Evolutionary conservation across 805 yeast species (phyloP), one percentile per base, ranked within the genome.

Genomic region (Candida piceae): DNA sequence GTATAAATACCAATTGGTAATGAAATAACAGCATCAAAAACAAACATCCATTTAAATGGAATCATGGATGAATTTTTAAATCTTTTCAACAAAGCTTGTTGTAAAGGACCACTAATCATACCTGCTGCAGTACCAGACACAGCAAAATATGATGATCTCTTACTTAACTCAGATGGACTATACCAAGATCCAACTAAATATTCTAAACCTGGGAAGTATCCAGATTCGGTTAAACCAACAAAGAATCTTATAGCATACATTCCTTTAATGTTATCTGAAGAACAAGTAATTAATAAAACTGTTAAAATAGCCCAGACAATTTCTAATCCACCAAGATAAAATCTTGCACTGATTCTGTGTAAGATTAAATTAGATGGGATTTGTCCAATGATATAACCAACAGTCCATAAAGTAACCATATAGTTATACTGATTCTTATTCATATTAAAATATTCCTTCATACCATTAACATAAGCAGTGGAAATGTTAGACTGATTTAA

Each of bases 401-500:
- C 69, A 1, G 76, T 66, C 67, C 69, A 72, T 19, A 64, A 42
- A 0, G 76, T 63, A 3, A 55, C 50, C 50, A 71, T 44, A 39
- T 65, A 63, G 47, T 74, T 72, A 44, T 64, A 67, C 40, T 74
- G 70, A 37, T 64, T 66, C 7, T 79, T 80, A 40, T 67, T 51
- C 21, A 44, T 33, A 7, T 21, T 19, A 13, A 38, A 23, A 26
- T 56, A 79, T 39, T 74, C 76, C 47, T 70, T 66, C 81, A 77
- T 75, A 5, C 82, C 83, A 17, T 34, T 34, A 18, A 16, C 74
- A 80, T 69, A 80, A 3, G 85, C 87, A 47, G 78, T 78, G 42
- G 68, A 69, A 38, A 75, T 58, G 52, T 79, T 80, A 31, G 73
- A 66, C 40, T 69, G 71, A 53, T 81, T 85, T 30, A 81, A 61